Evolutionary conservation across 2,329 filamentous ascomycete species (phyloP), one percentile per base, ranked within the genome.

Genomic region (Colletotrichum endophyticum): DNA sequence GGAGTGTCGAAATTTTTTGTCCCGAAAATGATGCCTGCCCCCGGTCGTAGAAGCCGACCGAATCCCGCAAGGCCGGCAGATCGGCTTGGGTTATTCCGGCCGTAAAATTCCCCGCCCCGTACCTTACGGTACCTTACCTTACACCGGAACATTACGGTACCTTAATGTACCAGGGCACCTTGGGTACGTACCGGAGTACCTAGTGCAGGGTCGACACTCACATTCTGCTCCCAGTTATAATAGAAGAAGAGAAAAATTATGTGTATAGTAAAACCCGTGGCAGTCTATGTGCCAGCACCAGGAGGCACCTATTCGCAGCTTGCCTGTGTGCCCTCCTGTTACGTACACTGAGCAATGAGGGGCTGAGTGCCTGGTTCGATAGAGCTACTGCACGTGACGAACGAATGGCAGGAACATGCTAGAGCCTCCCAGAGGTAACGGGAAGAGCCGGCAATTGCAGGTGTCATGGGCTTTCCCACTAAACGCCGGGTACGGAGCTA

Each of bases 41-140:
- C 80, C 80, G 79, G 81, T 81, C 84, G 83, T 86, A 85, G 85
- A 87, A 87, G 83, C 85, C 83, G 80, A 85, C 82, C 84, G 86
- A 87, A 87, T 82, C 82, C 83, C 81, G 82, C 82, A 34, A 82
- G 84, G 61, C 27, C 64, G 44, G 73, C 30, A 25, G 32, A 12
- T 5, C 74, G 74, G 74, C 71, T 27, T 73, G 4, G 49, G 74
- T 76, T 76, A 66, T 70, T 76, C 74, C 74, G 74, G 56, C 15
- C 2, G 5, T 4, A 2, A n/a, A 13, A 12, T 22, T 53, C 44
- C n/a, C 44, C 63, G 62, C 70, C n/a, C 5, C 39, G 9, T n/a
- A 12, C 9, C 11, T 12, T 49, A 49, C 12, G 39, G 39, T n/a
- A n/a, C 39, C 9, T n/a, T 44, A 19, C 19, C 39, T 49, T n/a